phyloP scores from a whole-genome alignment of 306 rosid species.

The Trifolium repens region DNA sequence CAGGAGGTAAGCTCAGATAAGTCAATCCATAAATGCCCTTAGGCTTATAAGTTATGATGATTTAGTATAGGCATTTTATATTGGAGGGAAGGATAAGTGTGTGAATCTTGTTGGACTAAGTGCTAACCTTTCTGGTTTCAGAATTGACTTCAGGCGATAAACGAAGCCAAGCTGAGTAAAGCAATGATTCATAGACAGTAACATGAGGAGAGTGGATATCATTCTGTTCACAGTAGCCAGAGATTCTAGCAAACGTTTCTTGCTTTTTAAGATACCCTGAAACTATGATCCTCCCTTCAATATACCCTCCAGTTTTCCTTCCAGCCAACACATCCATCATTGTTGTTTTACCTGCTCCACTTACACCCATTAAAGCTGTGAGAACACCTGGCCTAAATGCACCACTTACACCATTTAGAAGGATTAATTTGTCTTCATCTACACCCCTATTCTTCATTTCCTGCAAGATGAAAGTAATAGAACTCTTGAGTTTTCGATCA shows the following conservation, averaged over 20 bases:
- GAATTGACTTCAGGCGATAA: slow-evolving; percentile 48
- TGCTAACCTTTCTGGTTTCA: slow-evolving; percentile 49
- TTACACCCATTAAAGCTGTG: slow-evolving; percentile 77
- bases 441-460: slow-evolving; percentile 69
- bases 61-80: too few species aligned
- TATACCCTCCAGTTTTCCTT: slow-evolving; percentile 75
- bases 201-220: slow-evolving; percentile 78
- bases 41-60: too few species aligned
- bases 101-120: not conserved
- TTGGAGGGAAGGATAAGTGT: too few species aligned
- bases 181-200: slow-evolving; percentile 64
- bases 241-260: slow-evolving; percentile 65
- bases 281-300: slow-evolving; percentile 59
- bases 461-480: slow-evolving; percentile 40
- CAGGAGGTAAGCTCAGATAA: too few species aligned
- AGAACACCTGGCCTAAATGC: slow-evolving; percentile 76
- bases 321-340: slow-evolving; percentile 79
- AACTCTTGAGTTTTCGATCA: not conserved
- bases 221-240: slow-evolving; percentile 72
- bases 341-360: slow-evolving; percentile 86
- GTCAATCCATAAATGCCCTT: not conserved
- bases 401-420: slow-evolving; percentile 68
- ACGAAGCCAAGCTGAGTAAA: slow-evolving; percentile 75
- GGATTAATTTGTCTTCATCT: slow-evolving; percentile 56
- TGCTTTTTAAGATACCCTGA: slow-evolving; percentile 73